Evolutionary conservation across 495 filamentous ascomycete genomes (phyloP).

Genomic region (Aspergillus mulundensis): DNA sequence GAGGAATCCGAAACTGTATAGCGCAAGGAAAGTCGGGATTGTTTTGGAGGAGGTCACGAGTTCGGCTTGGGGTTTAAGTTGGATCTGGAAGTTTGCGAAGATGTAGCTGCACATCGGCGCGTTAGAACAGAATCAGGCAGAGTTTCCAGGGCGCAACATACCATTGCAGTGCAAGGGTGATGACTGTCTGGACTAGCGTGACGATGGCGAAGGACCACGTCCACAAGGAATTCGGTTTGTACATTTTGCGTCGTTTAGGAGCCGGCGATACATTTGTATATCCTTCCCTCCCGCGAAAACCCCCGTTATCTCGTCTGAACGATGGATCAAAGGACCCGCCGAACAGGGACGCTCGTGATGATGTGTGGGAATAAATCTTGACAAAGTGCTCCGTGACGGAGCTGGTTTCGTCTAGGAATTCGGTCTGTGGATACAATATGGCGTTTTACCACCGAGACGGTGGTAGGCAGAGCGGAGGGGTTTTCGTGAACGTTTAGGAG

Average conservation of each 20-base stretch:
- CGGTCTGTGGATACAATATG: slow-evolving; percentile 34
- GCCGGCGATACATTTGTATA: slow-evolving; percentile 37
- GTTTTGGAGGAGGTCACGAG: slow-evolving; percentile 52
- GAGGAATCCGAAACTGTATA: slow-evolving; percentile 96
- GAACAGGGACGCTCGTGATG: slow-evolving; percentile 57
- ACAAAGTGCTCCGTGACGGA: slow-evolving; percentile 44
- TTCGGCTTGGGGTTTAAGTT: slow-evolving; percentile 49
- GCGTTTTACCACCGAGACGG: slow-evolving; percentile 31
- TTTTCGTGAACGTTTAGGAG: background rate
- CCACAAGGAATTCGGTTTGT: slow-evolving; percentile 76
- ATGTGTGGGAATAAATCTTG: slow-evolving; percentile 61
- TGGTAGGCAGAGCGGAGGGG: background rate
- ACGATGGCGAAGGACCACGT: slow-evolving; percentile 79
- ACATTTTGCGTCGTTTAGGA: slow-evolving; percentile 46
- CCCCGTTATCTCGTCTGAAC: slow-evolving; percentile 41
- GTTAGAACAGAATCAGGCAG: background rate
- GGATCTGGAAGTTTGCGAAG: slow-evolving; percentile 58
- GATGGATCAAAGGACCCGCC: slow-evolving; percentile 55
- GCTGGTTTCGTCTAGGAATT: slow-evolving; percentile 30
- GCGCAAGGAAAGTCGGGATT: slow-evolving; percentile 82
- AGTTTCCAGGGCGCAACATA: slow-evolving; percentile 45
- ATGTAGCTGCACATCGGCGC: slow-evolving; percentile 36
- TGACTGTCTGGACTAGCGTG: slow-evolving; percentile 68
- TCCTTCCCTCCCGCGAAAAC: slow-evolving; percentile 55
- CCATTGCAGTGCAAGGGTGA: slow-evolving; percentile 81